Conservation (phyloP, 306 rosid species). For the Rosa multiflora region DNA sequence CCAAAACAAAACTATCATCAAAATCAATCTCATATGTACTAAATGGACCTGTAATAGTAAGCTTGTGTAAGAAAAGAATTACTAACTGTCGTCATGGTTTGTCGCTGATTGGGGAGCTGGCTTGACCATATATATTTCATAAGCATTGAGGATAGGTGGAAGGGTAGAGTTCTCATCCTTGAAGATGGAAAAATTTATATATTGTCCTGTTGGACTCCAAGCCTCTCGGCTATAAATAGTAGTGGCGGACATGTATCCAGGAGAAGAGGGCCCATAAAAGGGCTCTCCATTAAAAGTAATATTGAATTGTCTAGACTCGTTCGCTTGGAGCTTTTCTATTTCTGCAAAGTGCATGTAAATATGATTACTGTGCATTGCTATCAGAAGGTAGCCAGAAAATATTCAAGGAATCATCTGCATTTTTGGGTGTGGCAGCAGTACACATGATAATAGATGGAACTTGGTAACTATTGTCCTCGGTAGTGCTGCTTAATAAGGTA, state of each 20-base stretch:
- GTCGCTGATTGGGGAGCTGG: slow-evolving; percentile 2
- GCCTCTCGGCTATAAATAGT: background rate
- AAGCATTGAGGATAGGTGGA: slow-evolving; percentile 50
- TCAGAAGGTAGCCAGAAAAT: background rate
- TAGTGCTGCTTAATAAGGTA: background rate
- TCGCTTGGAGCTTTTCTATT: slow-evolving; percentile 16
- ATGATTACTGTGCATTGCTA: background rate
- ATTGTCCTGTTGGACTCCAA: background rate
- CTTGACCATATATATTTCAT: slow-evolving; percentile 22
- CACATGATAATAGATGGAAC: slow-evolving; percentile 39
- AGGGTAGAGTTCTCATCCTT: slow-evolving; percentile 22
- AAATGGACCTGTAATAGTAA: background rate
- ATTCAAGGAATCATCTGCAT: background rate
- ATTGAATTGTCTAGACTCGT: slow-evolving; percentile 19
- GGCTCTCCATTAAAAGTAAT: slow-evolving; percentile 12
- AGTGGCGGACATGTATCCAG: slow-evolving; percentile 18
- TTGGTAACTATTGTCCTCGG: background rate
- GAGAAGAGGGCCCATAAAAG: slow-evolving; percentile 15
- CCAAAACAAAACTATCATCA: background rate
- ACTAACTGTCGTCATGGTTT: background rate
- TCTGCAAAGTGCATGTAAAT: slow-evolving; percentile 37
- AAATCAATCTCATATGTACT: background rate
- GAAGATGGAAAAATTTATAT: background rate
- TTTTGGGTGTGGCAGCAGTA: slow-evolving; percentile 31
- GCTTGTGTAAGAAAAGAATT: background rate